Conservation (phyloP, 148 eudicot species). For the Rhododendron ferrugineum region DNA sequence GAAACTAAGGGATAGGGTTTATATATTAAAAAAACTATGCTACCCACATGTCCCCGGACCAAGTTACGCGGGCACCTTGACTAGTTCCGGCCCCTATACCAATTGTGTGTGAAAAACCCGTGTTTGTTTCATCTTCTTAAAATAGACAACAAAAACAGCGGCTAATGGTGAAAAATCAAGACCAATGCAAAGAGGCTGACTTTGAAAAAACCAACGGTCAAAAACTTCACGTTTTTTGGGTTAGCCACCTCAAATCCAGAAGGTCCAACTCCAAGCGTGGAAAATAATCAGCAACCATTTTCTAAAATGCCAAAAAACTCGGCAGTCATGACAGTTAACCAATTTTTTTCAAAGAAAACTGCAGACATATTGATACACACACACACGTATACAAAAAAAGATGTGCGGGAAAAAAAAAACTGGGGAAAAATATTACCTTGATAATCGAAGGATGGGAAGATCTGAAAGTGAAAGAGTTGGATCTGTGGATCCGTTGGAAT, state of each 20-base stretch:
- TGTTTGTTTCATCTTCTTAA: background rate
- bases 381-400: background rate
- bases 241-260: conserved; percentile 30
- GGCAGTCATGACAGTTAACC: conserved; percentile 12
- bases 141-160: background rate
- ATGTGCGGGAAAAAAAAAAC: background rate
- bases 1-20: background rate
- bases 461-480: conserved; percentile 34
- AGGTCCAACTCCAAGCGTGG: conserved; percentile 25
- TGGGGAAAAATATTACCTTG: conserved; percentile 14
- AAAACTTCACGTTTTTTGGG: conserved; percentile 25
- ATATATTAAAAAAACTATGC: too few relatives aligned
- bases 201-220: conserved; percentile 16
- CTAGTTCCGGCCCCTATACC: background rate
- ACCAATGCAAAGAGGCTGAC: conserved; percentile 3
- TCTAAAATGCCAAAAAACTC: conserved; percentile 19
- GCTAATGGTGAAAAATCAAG: conserved; percentile 13
- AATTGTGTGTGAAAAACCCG: background rate
- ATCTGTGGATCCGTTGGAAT: conserved; percentile 47
- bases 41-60: too few relatives aligned
- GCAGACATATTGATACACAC: background rate
- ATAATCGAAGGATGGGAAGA: conserved; percentile 11
- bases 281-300: conserved; percentile 11
- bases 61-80: background rate
- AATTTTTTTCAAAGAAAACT: conserved; percentile 8